Percentiles rank a stretch among this genome's conserved stretches.
phyloP scores from a whole-genome alignment of 2,329 filamentous ascomycete genomes.

The Xylaria arbuscula region DNA sequence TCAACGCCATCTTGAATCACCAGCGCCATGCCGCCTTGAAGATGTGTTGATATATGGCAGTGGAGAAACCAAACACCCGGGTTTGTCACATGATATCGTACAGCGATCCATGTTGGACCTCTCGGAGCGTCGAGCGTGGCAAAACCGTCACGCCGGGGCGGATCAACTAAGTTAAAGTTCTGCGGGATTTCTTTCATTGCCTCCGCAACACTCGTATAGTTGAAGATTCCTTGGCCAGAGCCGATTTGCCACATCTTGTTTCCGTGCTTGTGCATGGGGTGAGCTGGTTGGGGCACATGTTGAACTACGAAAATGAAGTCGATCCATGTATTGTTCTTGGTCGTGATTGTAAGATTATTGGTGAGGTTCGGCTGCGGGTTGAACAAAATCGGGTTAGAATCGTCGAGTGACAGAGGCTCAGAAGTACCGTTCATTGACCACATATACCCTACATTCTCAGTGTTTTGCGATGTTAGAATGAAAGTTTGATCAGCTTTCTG shows the following conservation, averaged over 20 bases:
- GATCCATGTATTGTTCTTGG: constrained; percentile 60
- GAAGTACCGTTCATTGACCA: constrained; percentile 3
- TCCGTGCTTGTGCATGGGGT: constrained; percentile 73
- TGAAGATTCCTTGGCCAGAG: constrained; percentile 60
- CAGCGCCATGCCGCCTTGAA: constrained; percentile 66
- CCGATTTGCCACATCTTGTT: constrained; percentile 70
- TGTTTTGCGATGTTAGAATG: background rate
- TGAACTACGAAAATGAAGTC: constrained; percentile 62
- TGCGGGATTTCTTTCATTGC: constrained; percentile 1
- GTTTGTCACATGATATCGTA: constrained; percentile 64
- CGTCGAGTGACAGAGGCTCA: background rate
- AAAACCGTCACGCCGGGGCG: background rate
- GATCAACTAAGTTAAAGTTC: background rate
- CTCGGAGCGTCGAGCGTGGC: constrained; percentile 47
- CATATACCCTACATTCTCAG: background rate
- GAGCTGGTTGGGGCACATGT: constrained; percentile 54
- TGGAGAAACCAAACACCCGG: constrained; percentile 67
- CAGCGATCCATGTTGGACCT: constrained; percentile 60
- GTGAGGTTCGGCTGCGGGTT: background rate
- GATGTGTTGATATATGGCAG: constrained; percentile 66
- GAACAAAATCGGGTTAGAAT: background rate
- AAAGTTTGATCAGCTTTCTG: constrained; percentile 1
- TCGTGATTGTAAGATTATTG: constrained; percentile 1
- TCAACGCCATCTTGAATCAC: constrained; percentile 62
- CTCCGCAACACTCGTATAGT: constrained; percentile 61